phyloP scores from a whole-genome alignment of 2,329 filamentous ascomycete species.

The Clarireedia monteithiana region DNA sequence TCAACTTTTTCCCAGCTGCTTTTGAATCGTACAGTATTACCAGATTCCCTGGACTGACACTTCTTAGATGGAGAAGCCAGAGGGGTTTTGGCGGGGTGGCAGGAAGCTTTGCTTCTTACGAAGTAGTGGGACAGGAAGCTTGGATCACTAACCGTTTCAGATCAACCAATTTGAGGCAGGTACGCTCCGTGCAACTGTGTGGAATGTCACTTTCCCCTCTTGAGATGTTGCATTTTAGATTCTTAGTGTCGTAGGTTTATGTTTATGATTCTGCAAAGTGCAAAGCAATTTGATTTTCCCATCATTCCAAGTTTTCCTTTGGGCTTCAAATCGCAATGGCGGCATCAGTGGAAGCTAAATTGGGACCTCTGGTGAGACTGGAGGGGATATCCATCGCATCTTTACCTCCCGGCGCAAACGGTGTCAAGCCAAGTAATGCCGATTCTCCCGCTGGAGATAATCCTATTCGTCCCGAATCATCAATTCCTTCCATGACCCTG shows the following conservation, averaged over 20 bases:
- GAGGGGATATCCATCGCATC: slow-evolving; percentile 42
- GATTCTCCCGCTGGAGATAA: slow-evolving; percentile 9
- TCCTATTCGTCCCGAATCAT: slow-evolving; percentile 9
- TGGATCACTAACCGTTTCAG: not conserved
- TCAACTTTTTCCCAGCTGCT: too few relatives aligned
- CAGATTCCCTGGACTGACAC: too few relatives aligned
- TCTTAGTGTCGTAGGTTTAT: too few relatives aligned
- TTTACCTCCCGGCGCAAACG: slow-evolving; percentile 35
- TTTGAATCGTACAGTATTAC: too few relatives aligned
- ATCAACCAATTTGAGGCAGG: not conserved
- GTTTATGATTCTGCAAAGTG: too few relatives aligned
- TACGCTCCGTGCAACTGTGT: not conserved
- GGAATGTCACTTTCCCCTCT: not conserved
- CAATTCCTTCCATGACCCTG: slow-evolving; percentile 28
- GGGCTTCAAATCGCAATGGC: not conserved
- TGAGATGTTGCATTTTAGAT: too few relatives aligned
- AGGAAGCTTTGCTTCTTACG: not conserved
- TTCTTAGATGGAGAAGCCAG: slow-evolving; percentile 2
- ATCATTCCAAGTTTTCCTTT: too few relatives aligned
- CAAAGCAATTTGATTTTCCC: too few relatives aligned
- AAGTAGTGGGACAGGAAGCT: not conserved
- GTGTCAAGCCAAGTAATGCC: slow-evolving; percentile 14
- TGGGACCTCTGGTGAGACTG: slow-evolving; percentile 45
- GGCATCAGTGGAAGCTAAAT: not conserved
- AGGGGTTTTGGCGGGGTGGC: not conserved